phyloP scores from a whole-genome alignment of 2,329 filamentous ascomycete genomes.

The Paecilomyces variotii region DNA sequence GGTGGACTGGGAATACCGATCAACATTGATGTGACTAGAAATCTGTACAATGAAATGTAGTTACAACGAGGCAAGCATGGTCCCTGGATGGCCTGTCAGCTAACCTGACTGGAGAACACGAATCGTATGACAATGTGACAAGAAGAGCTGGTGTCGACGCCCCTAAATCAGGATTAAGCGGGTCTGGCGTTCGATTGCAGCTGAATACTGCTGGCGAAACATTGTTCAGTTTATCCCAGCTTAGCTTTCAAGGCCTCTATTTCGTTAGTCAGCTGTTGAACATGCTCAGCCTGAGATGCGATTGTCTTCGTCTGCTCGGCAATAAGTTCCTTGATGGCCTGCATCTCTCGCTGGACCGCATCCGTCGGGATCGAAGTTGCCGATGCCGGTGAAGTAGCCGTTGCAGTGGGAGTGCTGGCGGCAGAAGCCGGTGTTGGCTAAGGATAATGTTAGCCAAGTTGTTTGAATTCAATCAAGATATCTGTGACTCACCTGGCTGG shows the following conservation, averaged over 20 bases:
- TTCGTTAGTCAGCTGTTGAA: slow-evolving; percentile 60
- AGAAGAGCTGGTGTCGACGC: not conserved
- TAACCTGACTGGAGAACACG: not conserved
- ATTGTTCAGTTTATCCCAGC: slow-evolving; percentile 35
- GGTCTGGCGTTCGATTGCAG: not conserved
- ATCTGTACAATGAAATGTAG: not conserved
- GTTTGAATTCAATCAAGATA: not conserved
- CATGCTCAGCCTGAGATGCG: slow-evolving; percentile 67
- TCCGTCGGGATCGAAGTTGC: slow-evolving; percentile 34
- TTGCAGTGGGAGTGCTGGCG: slow-evolving; percentile 26
- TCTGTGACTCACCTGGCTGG: slow-evolving; percentile 1
- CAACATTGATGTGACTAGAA: not conserved
- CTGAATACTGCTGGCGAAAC: not conserved
- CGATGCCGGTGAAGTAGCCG: slow-evolving; percentile 9
- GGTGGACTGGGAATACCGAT: not conserved
- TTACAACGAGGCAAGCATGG: not conserved
- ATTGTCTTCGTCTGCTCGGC: slow-evolving; percentile 72
- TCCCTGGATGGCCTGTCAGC: not conserved
- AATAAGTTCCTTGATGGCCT: slow-evolving; percentile 69
- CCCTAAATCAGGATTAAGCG: too few species aligned
- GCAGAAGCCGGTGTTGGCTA: slow-evolving; percentile 28
- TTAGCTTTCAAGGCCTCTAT: slow-evolving; percentile 75
- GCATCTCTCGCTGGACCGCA: slow-evolving; percentile 57
- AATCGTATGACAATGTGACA: not conserved
- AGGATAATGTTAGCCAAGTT: slow-evolving; percentile 16